Conservation (phyloP, 2,329 filamentous ascomycete species). For the Alternaria atra region DNA sequence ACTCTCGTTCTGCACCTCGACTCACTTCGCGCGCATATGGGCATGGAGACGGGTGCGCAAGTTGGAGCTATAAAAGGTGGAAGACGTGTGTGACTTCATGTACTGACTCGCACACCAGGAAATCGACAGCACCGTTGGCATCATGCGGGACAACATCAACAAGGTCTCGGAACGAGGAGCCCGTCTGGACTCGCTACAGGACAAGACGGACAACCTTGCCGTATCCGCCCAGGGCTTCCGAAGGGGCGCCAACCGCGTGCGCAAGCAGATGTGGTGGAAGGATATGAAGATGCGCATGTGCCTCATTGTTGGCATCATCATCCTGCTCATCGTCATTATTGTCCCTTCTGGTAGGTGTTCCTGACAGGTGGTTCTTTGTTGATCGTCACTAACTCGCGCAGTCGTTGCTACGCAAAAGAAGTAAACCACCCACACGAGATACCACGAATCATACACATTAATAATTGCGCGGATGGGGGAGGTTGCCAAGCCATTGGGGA, state of each 20-base stretch:
- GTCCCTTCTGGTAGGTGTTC: constrained; percentile 80
- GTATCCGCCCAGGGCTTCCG: constrained; percentile 94
- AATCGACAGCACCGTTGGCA: constrained; percentile 95
- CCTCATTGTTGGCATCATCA: constrained; percentile 87
- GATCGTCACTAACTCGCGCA: constrained; percentile 24
- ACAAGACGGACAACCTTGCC: constrained; percentile 93
- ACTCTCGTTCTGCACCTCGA: neutral
- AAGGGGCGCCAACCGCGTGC: constrained; percentile 92
- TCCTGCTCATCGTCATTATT: constrained; percentile 92
- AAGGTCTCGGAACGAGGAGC: constrained; percentile 94
- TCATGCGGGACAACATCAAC: constrained; percentile 98
- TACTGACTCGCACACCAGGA: constrained; percentile 66
- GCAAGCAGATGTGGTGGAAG: constrained; percentile 99
- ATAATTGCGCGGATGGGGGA: constrained; percentile 37
- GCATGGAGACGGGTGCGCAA: neutral
- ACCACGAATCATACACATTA: constrained; percentile 44
- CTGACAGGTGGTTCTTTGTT: no score
- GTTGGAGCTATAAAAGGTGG: neutral
- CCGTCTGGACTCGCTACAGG: constrained; percentile 84
- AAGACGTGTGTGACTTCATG: constrained; percentile 9
- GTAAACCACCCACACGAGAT: constrained; percentile 34
- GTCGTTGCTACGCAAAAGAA: constrained; percentile 40
- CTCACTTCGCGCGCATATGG: neutral
- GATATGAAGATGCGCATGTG: constrained; percentile 99
- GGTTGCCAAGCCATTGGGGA: constrained; percentile 31